Evolutionary conservation across 2,329 filamentous ascomycete genomes (phyloP).

Genomic region (Geoglossum cookeanum): DNA sequence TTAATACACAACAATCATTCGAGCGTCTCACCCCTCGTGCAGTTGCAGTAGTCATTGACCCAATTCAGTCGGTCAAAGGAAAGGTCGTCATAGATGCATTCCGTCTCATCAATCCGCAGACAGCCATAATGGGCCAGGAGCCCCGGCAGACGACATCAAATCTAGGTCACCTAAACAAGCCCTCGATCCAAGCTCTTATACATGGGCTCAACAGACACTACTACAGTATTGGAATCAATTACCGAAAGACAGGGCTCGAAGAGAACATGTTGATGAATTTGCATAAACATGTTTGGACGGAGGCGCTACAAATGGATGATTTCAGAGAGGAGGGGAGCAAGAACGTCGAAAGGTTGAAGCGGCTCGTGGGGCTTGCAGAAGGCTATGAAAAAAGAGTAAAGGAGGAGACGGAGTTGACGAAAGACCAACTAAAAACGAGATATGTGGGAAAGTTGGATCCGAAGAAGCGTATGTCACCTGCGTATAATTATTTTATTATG

Average conservation of each 20-base stretch:
- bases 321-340: slow-evolving; percentile 68
- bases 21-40: slow-evolving; percentile 94
- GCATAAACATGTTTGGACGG: slow-evolving; percentile 99
- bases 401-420: slow-evolving; percentile 92
- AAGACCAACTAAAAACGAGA: slow-evolving; percentile 95
- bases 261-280: slow-evolving; percentile 99
- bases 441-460: slow-evolving; percentile 98
- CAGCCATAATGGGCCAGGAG: slow-evolving; percentile 93
- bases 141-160: slow-evolving; percentile 96
- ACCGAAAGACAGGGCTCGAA: slow-evolving; percentile 89
- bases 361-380: slow-evolving; percentile 74
- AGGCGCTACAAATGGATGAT: slow-evolving; percentile 91
- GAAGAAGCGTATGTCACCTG: slow-evolving; percentile 57
- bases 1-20: slow-evolving; percentile 99
- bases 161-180: slow-evolving; percentile 94
- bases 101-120: slow-evolving; percentile 94
- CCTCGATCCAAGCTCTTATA: slow-evolving; percentile 97
- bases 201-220: slow-evolving; percentile 97
- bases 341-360: slow-evolving; percentile 76
- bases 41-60: slow-evolving; percentile 93
- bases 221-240: slow-evolving; percentile 97
- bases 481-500: not conserved
- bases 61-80: slow-evolving; percentile 97
- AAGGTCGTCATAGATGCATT: slow-evolving; percentile 99
- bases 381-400: slow-evolving; percentile 98